These are phyloP conservation scores for Bromus sterilis DNA, from an alignment of 176 grass and related monocot genomes.

Conservation along the genomic window DNA sequence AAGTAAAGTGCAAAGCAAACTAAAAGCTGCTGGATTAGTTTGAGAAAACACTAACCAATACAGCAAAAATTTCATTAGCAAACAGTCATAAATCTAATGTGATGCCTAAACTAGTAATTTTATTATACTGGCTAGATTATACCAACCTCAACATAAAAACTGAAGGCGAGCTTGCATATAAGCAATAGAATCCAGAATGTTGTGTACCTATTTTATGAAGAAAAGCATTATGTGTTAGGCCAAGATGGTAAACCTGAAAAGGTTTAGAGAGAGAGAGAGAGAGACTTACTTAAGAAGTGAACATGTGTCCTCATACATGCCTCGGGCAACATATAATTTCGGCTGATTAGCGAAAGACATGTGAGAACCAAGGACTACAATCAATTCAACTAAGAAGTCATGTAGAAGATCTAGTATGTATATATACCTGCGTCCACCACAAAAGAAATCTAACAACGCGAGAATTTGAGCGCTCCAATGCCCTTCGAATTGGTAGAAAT, in stretches of 20 bases:
- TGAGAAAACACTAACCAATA: not conserved
- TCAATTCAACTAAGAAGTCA: conserved; percentile 3
- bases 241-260: not conserved
- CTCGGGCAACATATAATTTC: conserved; percentile 81
- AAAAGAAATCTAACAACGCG: conserved; percentile 64
- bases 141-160: conserved; percentile 95
- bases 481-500: conserved; percentile 54
- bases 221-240: not conserved
- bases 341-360: conserved; percentile 49
- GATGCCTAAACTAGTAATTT: not conserved
- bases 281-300: conserved; percentile 86
- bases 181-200: conserved; percentile 96
- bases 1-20: too few relatives aligned
- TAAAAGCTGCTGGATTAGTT: not conserved
- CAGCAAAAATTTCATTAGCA: not conserved
- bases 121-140: conserved; percentile 1
- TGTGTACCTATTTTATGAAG: conserved; percentile 59
- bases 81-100: not conserved
- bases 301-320: conserved; percentile 78
- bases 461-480: conserved; percentile 65
- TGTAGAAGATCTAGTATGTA: conserved; percentile 1
- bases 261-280: conserved; percentile 5
- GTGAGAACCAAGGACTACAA: conserved; percentile 15
- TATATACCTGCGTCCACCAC: conserved; percentile 94
- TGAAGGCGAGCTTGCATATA: conserved; percentile 92